Evolutionary conservation across 2,329 filamentous ascomycete genomes (phyloP), one percentile per base, ranked within the genome.

Genomic region (Calonectria naviculata): DNA sequence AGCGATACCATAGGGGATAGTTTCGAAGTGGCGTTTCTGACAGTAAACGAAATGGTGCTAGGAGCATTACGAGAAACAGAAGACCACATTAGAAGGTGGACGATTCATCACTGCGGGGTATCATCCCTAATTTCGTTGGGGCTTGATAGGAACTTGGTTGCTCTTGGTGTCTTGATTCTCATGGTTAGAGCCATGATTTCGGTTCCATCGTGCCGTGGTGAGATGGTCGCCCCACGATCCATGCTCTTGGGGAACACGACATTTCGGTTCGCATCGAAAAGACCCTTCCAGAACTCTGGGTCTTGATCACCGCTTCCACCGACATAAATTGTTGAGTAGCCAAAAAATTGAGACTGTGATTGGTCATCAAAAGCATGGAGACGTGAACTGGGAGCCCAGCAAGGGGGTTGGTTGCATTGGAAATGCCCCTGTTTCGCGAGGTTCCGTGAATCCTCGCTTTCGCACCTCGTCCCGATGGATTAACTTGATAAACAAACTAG

Each of bases 351-450:
- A 60, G 41, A 24, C 41, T 24, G 8, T 31, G 31, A 52, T 52
- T 52, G 31, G 60, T 8, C 52, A 19, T 19, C 52, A 41, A 65
- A 38, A 24, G 24, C 49, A 52, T 44, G 36, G 60, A 19, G 38
- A 26, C 31, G 9, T 41, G n/a, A 46, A 58, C 42, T 26, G 67
- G 46, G 56, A 62, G 19, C 52, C 62, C 67, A 68, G 66, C 42
- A 46, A 46, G 73, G 69, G 67, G 73, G 68, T 44, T 63, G 73
- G 68, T 44, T 63, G 36, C 47, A 66, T 21, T 34, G 34, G 34
- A 60, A 41, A 41, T 68, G 65, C 58, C 36, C 74, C 63, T 74
- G 73, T 75, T 75, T 75, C 71, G 71, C 65, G 42, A 67, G 65
- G 67, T 74, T 70, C 74, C 63, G 21, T 56, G 34, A 36, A 66